phyloP scores from a whole-genome alignment of 148 eudicot species.

The Rhododendron mucronatum region DNA sequence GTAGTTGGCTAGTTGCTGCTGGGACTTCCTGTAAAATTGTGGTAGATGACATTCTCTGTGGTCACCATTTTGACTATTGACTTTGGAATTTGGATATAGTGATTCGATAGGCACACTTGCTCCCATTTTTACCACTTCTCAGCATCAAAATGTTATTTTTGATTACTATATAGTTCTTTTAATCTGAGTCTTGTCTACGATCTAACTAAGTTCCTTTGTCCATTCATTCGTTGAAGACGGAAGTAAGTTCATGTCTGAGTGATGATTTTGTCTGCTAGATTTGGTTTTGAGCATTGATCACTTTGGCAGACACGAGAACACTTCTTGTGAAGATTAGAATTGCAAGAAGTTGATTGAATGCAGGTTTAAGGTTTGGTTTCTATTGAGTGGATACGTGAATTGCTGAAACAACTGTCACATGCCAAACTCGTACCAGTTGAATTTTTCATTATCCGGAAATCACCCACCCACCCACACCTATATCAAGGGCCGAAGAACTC shows the following conservation, averaged over 20 bases:
- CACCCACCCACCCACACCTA: not conserved
- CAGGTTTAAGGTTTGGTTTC: not conserved
- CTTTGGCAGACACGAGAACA: not conserved
- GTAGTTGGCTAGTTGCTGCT: not conserved
- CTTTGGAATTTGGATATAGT: not conserved
- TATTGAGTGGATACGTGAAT: not conserved
- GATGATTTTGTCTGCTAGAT: not conserved
- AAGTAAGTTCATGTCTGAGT: not conserved
- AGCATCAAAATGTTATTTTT: not conserved
- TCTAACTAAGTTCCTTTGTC: not conserved
- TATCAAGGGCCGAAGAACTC: not conserved
- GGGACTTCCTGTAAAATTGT: not conserved
- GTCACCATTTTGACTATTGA: not conserved
- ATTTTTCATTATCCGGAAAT: not conserved
- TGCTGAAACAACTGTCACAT: constrained; percentile 1
- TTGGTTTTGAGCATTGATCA: not conserved
- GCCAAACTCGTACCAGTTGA: not conserved
- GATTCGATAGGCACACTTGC: not conserved
- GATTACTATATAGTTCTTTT: not conserved
- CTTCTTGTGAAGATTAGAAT: not conserved
- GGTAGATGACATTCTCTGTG: not conserved
- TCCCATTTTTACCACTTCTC: not conserved
- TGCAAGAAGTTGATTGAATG: not conserved
- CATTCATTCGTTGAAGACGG: not conserved
- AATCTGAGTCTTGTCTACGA: not conserved